A percentile compares a stretch with the other conserved stretches of the same genome.
Evolutionary conservation across 768 basidiomycete genomes (phyloP).

Genomic region (Leccinum variicolor): DNA sequence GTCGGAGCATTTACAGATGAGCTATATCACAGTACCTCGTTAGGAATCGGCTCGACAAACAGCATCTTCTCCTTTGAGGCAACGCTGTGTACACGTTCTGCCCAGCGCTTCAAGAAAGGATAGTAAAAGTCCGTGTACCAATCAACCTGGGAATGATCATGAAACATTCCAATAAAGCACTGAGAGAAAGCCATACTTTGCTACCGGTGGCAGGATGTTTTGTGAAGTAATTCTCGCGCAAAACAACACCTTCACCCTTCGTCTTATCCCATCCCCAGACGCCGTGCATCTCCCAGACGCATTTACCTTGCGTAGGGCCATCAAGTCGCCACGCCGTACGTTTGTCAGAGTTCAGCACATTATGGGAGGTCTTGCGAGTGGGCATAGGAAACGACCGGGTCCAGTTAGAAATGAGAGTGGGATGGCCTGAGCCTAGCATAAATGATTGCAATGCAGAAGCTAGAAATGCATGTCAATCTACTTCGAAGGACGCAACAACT

Average conservation of each 20-base stretch:
- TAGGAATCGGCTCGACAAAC: slow-evolving; percentile 87
- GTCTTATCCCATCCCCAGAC: slow-evolving; percentile 86
- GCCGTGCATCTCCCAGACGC: slow-evolving; percentile 88
- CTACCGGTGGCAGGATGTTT: slow-evolving; percentile 61
- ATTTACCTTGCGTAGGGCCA: slow-evolving; percentile 69
- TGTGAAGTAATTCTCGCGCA: slow-evolving; percentile 83
- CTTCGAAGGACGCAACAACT: neutral
- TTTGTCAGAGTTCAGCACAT: slow-evolving; percentile 56
- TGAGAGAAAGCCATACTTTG: slow-evolving; percentile 41
- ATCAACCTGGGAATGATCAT: slow-evolving; percentile 51
- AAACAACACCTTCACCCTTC: slow-evolving; percentile 64
- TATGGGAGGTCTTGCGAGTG: slow-evolving; percentile 58
- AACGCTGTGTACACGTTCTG: slow-evolving; percentile 49
- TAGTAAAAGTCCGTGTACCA: slow-evolving; percentile 88
- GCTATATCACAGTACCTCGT: slow-evolving; percentile 59
- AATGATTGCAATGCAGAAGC: slow-evolving; percentile 88
- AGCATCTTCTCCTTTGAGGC: slow-evolving; percentile 54
- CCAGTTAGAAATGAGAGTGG: slow-evolving; percentile 77
- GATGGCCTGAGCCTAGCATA: slow-evolving; percentile 85
- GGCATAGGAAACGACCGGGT: slow-evolving; percentile 88
- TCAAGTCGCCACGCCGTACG: slow-evolving; percentile 67
- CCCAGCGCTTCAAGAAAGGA: slow-evolving; percentile 72
- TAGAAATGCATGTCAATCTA: slow-evolving; percentile 21
- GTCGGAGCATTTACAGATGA: neutral
- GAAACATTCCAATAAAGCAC: neutral